A percentile compares a stretch with the other conserved stretches of the same genome.
Conservation (phyloP, 352 stramenopile species). For the Phytophthora ohioensis region DNA sequence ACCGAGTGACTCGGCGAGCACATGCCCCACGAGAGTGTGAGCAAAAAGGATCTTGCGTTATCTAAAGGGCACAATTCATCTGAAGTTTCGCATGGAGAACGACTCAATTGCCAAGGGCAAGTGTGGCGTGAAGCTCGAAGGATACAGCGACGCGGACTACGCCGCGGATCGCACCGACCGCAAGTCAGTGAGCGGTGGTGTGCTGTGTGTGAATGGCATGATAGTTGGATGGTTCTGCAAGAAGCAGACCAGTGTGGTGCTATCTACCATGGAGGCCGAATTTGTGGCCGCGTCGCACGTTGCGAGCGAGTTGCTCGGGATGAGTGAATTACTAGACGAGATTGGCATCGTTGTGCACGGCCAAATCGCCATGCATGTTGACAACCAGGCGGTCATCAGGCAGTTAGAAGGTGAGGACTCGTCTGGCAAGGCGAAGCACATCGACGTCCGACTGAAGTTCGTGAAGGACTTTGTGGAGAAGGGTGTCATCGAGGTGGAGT, state of each 20-base stretch:
- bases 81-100: slow-evolving; percentile 6
- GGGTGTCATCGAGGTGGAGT: not conserved
- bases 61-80: not conserved
- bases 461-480: slow-evolving; percentile 12
- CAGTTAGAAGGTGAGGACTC: slow-evolving; percentile 18
- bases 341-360: not conserved
- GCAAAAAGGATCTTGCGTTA: slow-evolving; percentile 7
- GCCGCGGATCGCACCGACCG: not conserved
- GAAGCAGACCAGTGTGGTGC: slow-evolving; percentile 20
- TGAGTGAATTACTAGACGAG: slow-evolving; percentile 19
- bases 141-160: slow-evolving; percentile 17
- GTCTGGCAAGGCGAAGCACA: slow-evolving; percentile 14
- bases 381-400: slow-evolving; percentile 29
- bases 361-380: slow-evolving; percentile 6
- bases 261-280: slow-evolving; percentile 37
- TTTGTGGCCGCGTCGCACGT: slow-evolving; percentile 24
- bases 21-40: not conserved
- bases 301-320: not conserved
- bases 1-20: not conserved
- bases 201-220: not conserved
- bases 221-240: slow-evolving; percentile 2
- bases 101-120: too few species aligned
- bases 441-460: slow-evolving; percentile 26
- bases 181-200: slow-evolving; percentile 5
- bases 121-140: not conserved